Percentiles rank a stretch among this genome's conserved stretches.
phyloP scores from a whole-genome alignment of 768 basidiomycete genomes.

The Boletus fagicola region DNA sequence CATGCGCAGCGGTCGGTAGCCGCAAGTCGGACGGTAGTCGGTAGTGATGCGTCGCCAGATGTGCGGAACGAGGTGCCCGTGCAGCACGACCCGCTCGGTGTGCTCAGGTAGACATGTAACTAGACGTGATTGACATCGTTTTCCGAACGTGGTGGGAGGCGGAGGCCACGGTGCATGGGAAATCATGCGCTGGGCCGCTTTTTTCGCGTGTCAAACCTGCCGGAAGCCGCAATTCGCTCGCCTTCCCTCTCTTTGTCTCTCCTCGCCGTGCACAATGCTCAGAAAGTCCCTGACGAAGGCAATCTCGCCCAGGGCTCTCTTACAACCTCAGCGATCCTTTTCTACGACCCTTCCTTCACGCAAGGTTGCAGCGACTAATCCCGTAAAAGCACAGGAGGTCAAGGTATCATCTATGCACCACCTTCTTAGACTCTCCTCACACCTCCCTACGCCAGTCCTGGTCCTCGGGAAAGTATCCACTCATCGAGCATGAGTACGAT shows the following conservation, averaged over 20 bases:
- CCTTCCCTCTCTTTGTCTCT: background rate
- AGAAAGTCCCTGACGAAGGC: constrained; percentile 53
- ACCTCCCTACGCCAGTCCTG: constrained; percentile 49
- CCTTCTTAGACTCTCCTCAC: constrained; percentile 3
- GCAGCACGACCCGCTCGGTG: constrained; percentile 33
- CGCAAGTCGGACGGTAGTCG: background rate
- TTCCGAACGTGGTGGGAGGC: background rate
- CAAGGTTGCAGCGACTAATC: constrained; percentile 67
- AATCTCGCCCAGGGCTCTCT: constrained; percentile 40
- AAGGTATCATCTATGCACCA: constrained; percentile 46
- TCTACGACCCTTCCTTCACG: constrained; percentile 58
- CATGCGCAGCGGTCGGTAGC: constrained; percentile 5
- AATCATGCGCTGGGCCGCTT: constrained; percentile 16
- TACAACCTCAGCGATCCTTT: constrained; percentile 57
- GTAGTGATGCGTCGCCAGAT: constrained; percentile 6
- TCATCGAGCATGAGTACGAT: constrained; percentile 99
- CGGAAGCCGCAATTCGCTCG: constrained; percentile 5
- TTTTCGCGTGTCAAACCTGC: constrained; percentile 12
- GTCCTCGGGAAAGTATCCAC: constrained; percentile 87
- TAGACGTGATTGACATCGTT: background rate
- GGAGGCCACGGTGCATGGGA: constrained; percentile 17
- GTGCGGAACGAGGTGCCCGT: constrained; percentile 10
- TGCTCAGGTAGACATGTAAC: constrained; percentile 20
- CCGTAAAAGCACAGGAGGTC: constrained; percentile 79
- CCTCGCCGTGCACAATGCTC: constrained; percentile 49